phyloP scores from a whole-genome alignment of 106 monocot species.

The Acorus gramineus region DNA sequence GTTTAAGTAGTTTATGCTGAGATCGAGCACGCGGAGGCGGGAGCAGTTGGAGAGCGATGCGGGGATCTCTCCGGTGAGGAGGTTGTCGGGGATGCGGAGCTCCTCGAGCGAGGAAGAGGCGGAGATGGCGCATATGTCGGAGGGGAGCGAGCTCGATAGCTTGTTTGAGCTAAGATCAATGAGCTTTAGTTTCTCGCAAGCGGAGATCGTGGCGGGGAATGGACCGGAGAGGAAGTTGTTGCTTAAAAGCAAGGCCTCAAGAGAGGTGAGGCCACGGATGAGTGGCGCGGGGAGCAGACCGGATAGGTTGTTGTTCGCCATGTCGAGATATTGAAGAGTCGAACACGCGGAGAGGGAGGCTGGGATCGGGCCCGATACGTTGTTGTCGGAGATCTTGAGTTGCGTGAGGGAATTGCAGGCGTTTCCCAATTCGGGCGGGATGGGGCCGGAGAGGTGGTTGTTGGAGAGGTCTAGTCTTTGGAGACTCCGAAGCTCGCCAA shows the following conservation, averaged over 20 bases:
- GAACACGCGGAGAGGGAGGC: slow-evolving; percentile 37
- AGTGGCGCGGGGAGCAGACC: slow-evolving; percentile 24
- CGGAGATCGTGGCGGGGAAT: slow-evolving; percentile 38
- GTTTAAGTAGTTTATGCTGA: slow-evolving; percentile 57
- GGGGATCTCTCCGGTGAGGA: slow-evolving; percentile 46
- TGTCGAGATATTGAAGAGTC: slow-evolving; percentile 37
- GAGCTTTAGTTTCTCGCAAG: slow-evolving; percentile 39
- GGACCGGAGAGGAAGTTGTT: slow-evolving; percentile 71
- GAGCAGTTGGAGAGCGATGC: slow-evolving; percentile 31
- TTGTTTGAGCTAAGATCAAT: slow-evolving; percentile 69
- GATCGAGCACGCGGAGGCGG: slow-evolving; percentile 41
- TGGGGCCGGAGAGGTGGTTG: slow-evolving; percentile 35
- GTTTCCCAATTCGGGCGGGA: slow-evolving; percentile 35
- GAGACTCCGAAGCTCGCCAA: slow-evolving; percentile 29
- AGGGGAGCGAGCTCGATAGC: slow-evolving; percentile 29
- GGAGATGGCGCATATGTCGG: slow-evolving; percentile 24
- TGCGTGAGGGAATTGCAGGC: slow-evolving; percentile 35
- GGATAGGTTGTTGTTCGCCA: slow-evolving; percentile 57
- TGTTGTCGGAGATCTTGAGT: slow-evolving; percentile 43
- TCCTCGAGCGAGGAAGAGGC: slow-evolving; percentile 45
- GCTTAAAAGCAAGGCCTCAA: slow-evolving; percentile 43
- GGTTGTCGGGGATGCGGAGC: slow-evolving; percentile 59
- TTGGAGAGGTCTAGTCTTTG: slow-evolving; percentile 60
- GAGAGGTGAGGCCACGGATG: slow-evolving; percentile 27
- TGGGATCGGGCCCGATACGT: slow-evolving; percentile 38